phyloP scores from a whole-genome alignment of 164 flowering plant genomes.

The Aristolochia fimbriata region DNA sequence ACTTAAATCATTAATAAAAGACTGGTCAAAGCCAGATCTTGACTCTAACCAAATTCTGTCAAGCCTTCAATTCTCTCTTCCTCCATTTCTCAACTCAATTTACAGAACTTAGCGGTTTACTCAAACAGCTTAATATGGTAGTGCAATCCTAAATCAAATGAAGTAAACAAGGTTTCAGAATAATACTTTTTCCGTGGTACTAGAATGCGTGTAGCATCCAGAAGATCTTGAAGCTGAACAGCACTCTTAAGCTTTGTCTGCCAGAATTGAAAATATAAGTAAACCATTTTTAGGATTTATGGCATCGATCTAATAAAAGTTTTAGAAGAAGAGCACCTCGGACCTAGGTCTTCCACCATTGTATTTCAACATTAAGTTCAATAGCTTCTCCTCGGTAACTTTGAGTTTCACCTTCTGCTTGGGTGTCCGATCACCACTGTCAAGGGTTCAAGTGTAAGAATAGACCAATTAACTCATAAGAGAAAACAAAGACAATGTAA shows the following conservation, averaged over 20 bases:
- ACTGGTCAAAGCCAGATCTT: too few relatives aligned
- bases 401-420: slow-evolving; percentile 97
- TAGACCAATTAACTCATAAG: neutral
- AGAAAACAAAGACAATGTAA: neutral
- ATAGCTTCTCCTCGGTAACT: slow-evolving; percentile 89
- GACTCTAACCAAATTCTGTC: too few relatives aligned
- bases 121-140: too few relatives aligned
- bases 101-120: too few relatives aligned
- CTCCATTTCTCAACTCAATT: too few relatives aligned
- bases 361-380: slow-evolving; percentile 91
- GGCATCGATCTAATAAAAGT: neutral
- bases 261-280: slow-evolving; percentile 3
- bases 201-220: slow-evolving; percentile 92
- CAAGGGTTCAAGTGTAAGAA: neutral
- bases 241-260: slow-evolving; percentile 99
- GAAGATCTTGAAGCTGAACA: slow-evolving; percentile 93
- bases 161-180: neutral
- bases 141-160: neutral
- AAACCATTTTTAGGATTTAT: neutral
- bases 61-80: too few relatives aligned
- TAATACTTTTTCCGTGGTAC: slow-evolving; percentile 86
- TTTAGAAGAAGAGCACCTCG: slow-evolving; percentile 43
- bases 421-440: slow-evolving; percentile 99
- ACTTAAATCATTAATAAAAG: too few relatives aligned
- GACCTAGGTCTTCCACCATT: slow-evolving; percentile 90